Base-by-base conservation (phyloP, 768 basidiomycete species). In the Lactarius tabidus region DNA sequence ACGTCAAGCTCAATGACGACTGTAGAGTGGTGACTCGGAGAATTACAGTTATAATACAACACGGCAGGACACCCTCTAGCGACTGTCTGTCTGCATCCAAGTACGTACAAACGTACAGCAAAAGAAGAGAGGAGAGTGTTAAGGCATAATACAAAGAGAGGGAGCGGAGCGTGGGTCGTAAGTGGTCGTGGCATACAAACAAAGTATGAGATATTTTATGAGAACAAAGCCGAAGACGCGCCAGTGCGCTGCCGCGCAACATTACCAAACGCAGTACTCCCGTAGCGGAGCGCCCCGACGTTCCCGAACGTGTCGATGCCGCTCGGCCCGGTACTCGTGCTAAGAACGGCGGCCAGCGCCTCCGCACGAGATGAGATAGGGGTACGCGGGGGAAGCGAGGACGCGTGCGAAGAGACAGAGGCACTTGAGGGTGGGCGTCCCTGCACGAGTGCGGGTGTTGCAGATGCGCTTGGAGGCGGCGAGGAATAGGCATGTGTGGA, bases 251-350 rank as follows among this genome's bases (percentile, higher is more conserved):
- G 66, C 59, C 48, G 57, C 43, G 62, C 62, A 18, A 38, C 18
- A 28, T 36, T 41, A 23, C 66, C 62, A 43, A 60, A 59, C 52
- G 59, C 59, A 18, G 61, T 52, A 33, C 59, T n/a, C 9, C 68
- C 69, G 9, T 69, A 69, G 28, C 69, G 33, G 36, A 69, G 63
- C 17, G 59, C 45, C 4, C 69, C 69, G 35, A 63, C 57, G 29
- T 69, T 69, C 26, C 69, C 69, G 23, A 69, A 69, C 1, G 69
- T 69, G 28, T 69, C 69, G 20, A 68, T 31, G 1, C 68, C 68
- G 51, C 58, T 67, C 17, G 59, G 35, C 45, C 66, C 59, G 2
- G 36, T 51, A 43, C 62, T 48, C 26, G 62, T 63, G 20, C 36
- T 59, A 35, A 67, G 29, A 1, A 59, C 31, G 20, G 59, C 55